phyloP scores from a whole-genome alignment of 345 rosid genomes.

The Lumnitzera littorea region DNA sequence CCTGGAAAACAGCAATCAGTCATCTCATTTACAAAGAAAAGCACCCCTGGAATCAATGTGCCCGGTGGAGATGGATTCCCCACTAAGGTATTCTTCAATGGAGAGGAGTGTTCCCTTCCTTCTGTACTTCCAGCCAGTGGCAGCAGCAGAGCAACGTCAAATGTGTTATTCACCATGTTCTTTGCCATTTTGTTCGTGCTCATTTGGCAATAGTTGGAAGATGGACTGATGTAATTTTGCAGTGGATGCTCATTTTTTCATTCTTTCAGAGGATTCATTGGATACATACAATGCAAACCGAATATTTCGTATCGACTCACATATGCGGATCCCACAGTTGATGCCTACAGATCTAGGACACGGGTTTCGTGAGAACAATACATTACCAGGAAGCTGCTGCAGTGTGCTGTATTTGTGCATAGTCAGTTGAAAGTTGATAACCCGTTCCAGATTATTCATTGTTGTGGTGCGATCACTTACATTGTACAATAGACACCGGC shows the following conservation, averaged over 20 bases:
- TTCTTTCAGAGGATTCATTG: conserved; percentile 19
- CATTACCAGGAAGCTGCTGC: too few species aligned
- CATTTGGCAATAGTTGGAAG: conserved; percentile 27
- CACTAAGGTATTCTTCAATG: conserved; percentile 84
- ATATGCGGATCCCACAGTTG: too few species aligned
- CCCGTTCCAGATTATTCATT: too few species aligned
- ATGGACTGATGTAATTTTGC: conserved; percentile 7
- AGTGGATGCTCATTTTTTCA: conserved; percentile 20
- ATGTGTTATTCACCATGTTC: conserved; percentile 15
- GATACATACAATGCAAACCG: too few species aligned
- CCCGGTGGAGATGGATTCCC: conserved; percentile 83
- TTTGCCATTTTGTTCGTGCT: conserved; percentile 22
- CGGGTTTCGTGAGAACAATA: too few species aligned
- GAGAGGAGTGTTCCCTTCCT: conserved; percentile 89
- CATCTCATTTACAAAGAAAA: conserved; percentile 73
- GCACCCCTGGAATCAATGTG: conserved; percentile 59
- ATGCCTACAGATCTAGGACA: too few species aligned
- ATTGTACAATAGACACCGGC: too few species aligned
- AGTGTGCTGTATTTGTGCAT: too few species aligned
- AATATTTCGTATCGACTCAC: too few species aligned
- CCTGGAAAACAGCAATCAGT: conserved; percentile 96
- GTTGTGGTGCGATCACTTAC: too few species aligned
- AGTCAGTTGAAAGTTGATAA: too few species aligned
- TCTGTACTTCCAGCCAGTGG: conserved; percentile 37
- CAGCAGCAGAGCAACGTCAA: conserved; percentile 25